These are phyloP conservation scores for Aspergillus bertholletiae DNA, from an alignment of 495 filamentous ascomycete species.

Conservation along the genomic window DNA sequence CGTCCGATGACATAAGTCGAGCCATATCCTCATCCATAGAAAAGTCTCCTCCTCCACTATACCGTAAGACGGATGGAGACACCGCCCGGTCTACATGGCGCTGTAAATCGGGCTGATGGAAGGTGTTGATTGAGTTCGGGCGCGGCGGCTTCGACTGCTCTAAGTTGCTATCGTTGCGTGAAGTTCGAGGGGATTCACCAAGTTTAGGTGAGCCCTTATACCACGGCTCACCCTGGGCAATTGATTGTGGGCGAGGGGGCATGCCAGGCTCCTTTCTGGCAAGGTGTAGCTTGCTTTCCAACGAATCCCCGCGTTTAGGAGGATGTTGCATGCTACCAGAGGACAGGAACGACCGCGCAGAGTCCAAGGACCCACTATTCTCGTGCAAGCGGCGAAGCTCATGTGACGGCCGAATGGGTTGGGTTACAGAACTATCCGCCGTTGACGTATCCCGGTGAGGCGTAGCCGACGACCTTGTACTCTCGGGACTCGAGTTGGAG, in stretches of 20 bases:
- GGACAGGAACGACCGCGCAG: constrained; percentile 27
- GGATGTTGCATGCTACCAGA: constrained; percentile 26
- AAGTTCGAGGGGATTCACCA: constrained; percentile 52
- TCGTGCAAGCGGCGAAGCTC: constrained; percentile 39
- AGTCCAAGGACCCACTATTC: constrained; percentile 32
- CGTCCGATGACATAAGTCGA: constrained; percentile 71
- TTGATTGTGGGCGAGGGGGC: constrained; percentile 21
- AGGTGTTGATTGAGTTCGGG: constrained; percentile 54
- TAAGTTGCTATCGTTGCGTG: constrained; percentile 49
- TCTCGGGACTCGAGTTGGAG: constrained; percentile 35
- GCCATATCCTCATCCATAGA: constrained; percentile 90
- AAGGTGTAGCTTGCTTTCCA: constrained; percentile 38
- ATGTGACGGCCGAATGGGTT: constrained; percentile 33
- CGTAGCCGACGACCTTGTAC: constrained; percentile 21
- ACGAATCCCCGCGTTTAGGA: constrained; percentile 58
- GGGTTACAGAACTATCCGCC: constrained; percentile 20
- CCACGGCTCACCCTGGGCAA: constrained; percentile 17
- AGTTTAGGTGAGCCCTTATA: constrained; percentile 14
- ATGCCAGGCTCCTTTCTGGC: constrained; percentile 33
- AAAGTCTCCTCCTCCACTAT: constrained; percentile 71
- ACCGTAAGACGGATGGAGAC: constrained; percentile 70
- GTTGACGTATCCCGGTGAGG: constrained; percentile 25
- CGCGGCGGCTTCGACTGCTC: constrained; percentile 27
- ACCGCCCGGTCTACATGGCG: constrained; percentile 33
- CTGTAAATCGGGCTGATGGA: constrained; percentile 33